Evolutionary conservation across 257 asterid genomes (phyloP).

Genomic region (Salvia hispanica): DNA sequence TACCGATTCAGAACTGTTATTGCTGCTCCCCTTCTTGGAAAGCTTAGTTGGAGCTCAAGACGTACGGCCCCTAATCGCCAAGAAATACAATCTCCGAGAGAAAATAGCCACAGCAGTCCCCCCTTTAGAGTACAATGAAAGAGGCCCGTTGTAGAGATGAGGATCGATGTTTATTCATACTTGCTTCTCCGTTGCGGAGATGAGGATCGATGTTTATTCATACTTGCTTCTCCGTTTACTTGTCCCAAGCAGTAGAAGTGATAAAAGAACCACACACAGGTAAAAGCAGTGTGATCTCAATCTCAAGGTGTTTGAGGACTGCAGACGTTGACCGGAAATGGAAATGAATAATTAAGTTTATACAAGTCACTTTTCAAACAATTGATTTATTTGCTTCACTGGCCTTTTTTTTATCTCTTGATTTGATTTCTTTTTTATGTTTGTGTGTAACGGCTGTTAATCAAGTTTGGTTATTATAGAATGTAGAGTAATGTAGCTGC

Average conservation of each 20-base stretch:
- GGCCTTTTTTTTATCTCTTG: background rate
- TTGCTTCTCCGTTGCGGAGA: constrained; percentile 43
- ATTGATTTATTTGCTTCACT: constrained; percentile 15
- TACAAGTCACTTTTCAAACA: constrained; percentile 29
- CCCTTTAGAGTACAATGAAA: constrained; percentile 48
- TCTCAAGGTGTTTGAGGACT: constrained; percentile 9
- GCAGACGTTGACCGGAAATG: constrained; percentile 24
- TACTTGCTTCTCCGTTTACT: constrained; percentile 4
- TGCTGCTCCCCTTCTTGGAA: constrained; percentile 81
- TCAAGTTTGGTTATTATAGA: background rate
- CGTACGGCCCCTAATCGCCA: constrained; percentile 78
- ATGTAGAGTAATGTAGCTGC: no score
- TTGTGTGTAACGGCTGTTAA: background rate
- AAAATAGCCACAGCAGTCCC: constrained; percentile 75
- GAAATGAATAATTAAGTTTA: constrained; percentile 27
- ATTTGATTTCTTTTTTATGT: background rate
- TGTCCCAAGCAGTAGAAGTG: background rate
- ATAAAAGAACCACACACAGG: constrained; percentile 8
- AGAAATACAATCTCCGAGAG: constrained; percentile 68
- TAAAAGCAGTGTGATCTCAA: constrained; percentile 4
- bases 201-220: constrained; percentile 13
- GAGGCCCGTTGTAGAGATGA: constrained; percentile 49
- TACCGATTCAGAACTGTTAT: constrained; percentile 63
- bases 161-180: background rate
- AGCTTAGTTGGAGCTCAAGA: constrained; percentile 78